A percentile compares a stretch with the other conserved stretches of the same genome.
Evolutionary conservation across 805 yeast genomes (phyloP).

Genomic region (Pichia sporocuriosa): DNA sequence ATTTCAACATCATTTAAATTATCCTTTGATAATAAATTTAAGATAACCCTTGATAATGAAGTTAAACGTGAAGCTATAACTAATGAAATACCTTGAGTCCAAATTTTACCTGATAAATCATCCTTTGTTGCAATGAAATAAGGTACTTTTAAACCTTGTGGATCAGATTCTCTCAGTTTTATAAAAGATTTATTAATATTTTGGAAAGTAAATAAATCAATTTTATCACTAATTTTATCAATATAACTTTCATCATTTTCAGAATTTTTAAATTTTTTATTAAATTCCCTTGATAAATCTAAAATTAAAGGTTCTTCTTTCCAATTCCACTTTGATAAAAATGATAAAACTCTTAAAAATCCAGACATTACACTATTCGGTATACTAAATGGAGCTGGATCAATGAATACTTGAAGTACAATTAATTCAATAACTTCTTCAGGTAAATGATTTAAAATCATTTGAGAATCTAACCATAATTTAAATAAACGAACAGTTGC

Average conservation of each 20-base stretch:
- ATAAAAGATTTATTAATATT: slow-evolving; percentile 56
- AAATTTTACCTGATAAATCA: slow-evolving; percentile 80
- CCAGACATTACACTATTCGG: slow-evolving; percentile 81
- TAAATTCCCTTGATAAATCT: slow-evolving; percentile 56
- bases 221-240: slow-evolving; percentile 49
- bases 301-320: slow-evolving; percentile 75
- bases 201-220: slow-evolving; percentile 57
- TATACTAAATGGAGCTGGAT: slow-evolving; percentile 74
- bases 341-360: slow-evolving; percentile 64
- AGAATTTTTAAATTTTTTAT: slow-evolving; percentile 11
- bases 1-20: slow-evolving; percentile 21
- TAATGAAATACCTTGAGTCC: slow-evolving; percentile 46
- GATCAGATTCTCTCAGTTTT: slow-evolving; percentile 70
- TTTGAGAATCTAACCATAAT: slow-evolving; percentile 82
- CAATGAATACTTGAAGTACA: slow-evolving; percentile 78
- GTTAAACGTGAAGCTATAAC: slow-evolving; percentile 87
- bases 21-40: slow-evolving; percentile 38
- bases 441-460: slow-evolving; percentile 59
- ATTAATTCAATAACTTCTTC: slow-evolving; percentile 80
- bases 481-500: slow-evolving; percentile 82
- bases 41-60: slow-evolving; percentile 73
- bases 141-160: slow-evolving; percentile 71
- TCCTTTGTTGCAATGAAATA: slow-evolving; percentile 76
- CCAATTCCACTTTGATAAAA: slow-evolving; percentile 90
- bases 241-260: slow-evolving; percentile 19